Evolutionary conservation across 768 basidiomycete genomes (phyloP), one percentile per base, ranked within the genome.

Genomic region (Trametes cingulata): DNA sequence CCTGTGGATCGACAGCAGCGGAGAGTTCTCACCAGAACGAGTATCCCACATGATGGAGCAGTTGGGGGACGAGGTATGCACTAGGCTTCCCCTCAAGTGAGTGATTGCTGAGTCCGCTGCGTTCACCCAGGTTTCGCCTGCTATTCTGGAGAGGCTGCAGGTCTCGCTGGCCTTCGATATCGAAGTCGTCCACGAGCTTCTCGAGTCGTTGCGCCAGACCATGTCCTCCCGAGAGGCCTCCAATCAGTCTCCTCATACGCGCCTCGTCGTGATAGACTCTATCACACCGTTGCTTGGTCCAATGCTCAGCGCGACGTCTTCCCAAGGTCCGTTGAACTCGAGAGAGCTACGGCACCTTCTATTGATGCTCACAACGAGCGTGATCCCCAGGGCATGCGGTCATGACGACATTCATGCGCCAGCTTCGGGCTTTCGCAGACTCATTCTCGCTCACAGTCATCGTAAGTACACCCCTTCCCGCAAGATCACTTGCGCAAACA

Each of bases 1-100:
- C 1, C 68, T 84, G 6, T 93, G 91, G 91, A 79, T 93, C 46
- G 90, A 93, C 66, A 87, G 86, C 10, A 79, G 78, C 0, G 88
- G 89, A 1, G 83, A 83, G 61, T 89, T 91, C 68, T 80, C 86
- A 37, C 74, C 76, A 0, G 81, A 83, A 22, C 75, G 76, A 39
- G 79, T 83, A 2, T 61, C 71, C 3, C 40, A 25, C 24, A 55
- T 48, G n/a, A 10, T 63, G 37, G 60, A 46, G 33, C 43, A 33
- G 52, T 55, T 56, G 39, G 29, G 33, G 35, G 57, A 56, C 22
- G 24, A 49, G 15, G 35, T 53, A 19, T 22, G 41, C 75, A 76
- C 2, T n/a, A 3, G 17, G 33, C 25, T 7, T 1, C 19, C 6
- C 29, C 10, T 65, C 15, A 10, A 15, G 19, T 22, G 10, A 33